Percentiles rank a stretch among this genome's conserved stretches.
These are phyloP conservation scores for Mikania micrantha DNA, from an alignment of 129 eudicot species.

Conservation along the genomic window DNA sequence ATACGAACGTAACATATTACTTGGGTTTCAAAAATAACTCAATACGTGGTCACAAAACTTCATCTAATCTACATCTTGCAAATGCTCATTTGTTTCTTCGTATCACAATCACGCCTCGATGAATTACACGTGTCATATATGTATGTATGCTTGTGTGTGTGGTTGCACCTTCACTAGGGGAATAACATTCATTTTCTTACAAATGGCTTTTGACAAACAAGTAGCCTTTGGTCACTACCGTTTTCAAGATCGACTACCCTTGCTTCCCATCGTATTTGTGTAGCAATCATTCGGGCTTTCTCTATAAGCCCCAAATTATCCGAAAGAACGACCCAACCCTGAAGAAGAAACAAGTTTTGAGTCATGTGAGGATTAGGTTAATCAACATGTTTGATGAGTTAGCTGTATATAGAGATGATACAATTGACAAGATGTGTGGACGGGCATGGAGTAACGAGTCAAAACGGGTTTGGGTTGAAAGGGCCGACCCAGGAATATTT, in stretches of 20 bases:
- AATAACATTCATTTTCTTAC: constrained; percentile 58
- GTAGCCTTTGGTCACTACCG: constrained; percentile 80
- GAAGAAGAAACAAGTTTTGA: constrained; percentile 9
- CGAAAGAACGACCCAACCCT: constrained; percentile 90
- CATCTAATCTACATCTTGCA: constrained; percentile 49
- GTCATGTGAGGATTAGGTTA: not conserved
- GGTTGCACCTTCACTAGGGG: constrained; percentile 10
- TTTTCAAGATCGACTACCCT: constrained; percentile 81
- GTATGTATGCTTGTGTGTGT: constrained; percentile 6
- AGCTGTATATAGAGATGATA: not conserved
- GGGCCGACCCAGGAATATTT: not conserved
- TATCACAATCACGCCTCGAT: constrained; percentile 13
- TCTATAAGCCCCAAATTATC: constrained; percentile 67
- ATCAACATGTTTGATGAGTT: not conserved
- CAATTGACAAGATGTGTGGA: not conserved
- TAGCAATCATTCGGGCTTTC: constrained; percentile 60
- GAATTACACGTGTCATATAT: constrained; percentile 4
- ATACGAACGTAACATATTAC: constrained; percentile 34
- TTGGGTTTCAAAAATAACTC: constrained; percentile 23
- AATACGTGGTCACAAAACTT: constrained; percentile 36
- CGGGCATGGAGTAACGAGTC: not conserved
- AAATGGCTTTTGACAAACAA: constrained; percentile 89
- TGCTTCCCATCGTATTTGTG: constrained; percentile 95
- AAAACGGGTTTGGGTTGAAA: not conserved
- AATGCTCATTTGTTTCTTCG: constrained; percentile 1